Conservation (phyloP, 768 basidiomycete species). For the Coprinopsis marcescibilis region DNA sequence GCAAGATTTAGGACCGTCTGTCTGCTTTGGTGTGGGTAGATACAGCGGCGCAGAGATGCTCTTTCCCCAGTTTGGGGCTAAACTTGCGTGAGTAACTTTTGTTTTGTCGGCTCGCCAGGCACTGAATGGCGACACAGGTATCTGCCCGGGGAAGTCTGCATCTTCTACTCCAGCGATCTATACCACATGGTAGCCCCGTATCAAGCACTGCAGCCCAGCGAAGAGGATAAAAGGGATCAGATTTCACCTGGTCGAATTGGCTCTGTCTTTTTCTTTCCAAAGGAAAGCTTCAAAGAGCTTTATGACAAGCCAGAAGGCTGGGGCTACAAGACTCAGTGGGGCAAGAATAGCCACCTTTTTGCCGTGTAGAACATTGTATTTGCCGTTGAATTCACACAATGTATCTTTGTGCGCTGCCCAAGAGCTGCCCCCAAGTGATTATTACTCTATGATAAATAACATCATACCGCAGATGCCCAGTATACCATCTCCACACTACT, state of each 20-base stretch:
- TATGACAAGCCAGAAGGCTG: too few relatives aligned
- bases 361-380: too few relatives aligned
- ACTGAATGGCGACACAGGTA: slow-evolving; percentile 1
- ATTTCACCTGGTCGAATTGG: slow-evolving; percentile 12
- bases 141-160: slow-evolving; percentile 11
- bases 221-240: not conserved
- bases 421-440: too few relatives aligned
- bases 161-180: slow-evolving; percentile 10
- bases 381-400: too few relatives aligned
- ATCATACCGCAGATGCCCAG: too few relatives aligned
- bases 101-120: not conserved
- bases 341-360: too few relatives aligned
- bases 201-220: not conserved
- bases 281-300: too few relatives aligned
- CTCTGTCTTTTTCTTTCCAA: slow-evolving; percentile 13
- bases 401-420: too few relatives aligned
- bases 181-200: slow-evolving; percentile 8
- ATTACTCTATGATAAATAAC: too few relatives aligned
- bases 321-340: too few relatives aligned
- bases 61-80: slow-evolving; percentile 10
- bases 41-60: slow-evolving; percentile 14
- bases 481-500: too few relatives aligned
- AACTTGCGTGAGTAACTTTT: slow-evolving; percentile 11
- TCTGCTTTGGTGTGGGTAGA: slow-evolving; percentile 5
- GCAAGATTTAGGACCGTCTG: slow-evolving; percentile 8